phyloP scores from a whole-genome alignment of 495 filamentous ascomycete species.

The Penicillium alfredii region DNA sequence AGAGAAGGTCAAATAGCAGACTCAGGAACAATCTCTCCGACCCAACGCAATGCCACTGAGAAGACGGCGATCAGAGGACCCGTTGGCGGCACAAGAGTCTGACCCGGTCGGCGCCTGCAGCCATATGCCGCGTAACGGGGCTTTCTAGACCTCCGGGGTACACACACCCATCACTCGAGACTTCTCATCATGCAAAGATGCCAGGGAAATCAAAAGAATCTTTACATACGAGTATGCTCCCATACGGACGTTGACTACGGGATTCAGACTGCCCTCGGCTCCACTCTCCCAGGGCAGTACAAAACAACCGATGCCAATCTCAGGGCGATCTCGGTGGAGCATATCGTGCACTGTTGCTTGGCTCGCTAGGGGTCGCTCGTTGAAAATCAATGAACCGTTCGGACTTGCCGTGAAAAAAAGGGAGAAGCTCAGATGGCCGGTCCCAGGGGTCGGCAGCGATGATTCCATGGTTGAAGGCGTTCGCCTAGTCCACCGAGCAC shows the following conservation, averaged over 20 bases:
- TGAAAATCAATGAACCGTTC: slow-evolving; percentile 5
- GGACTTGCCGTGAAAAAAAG: too few species aligned
- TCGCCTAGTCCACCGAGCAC: too few species aligned
- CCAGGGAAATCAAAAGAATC: too few species aligned
- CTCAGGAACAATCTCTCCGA: not conserved
- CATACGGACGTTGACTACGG: too few species aligned
- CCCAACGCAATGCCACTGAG: too few species aligned
- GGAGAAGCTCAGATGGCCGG: not conserved
- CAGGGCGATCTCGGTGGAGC: slow-evolving; percentile 13
- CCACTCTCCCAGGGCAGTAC: slow-evolving; percentile 6
- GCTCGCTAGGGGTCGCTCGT: not conserved
- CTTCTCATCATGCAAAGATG: too few species aligned
- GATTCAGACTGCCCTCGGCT: too few species aligned
- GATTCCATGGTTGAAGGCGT: too few species aligned
- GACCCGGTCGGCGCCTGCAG: slow-evolving; percentile 16
- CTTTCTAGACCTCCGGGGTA: slow-evolving; percentile 6
- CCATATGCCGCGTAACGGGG: slow-evolving; percentile 8
- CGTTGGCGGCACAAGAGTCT: slow-evolving; percentile 11
- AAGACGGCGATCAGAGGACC: too few species aligned
- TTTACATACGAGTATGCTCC: too few species aligned
- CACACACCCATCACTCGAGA: too few species aligned
- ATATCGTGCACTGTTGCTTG: slow-evolving; percentile 1
- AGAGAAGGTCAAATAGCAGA: slow-evolving; percentile 5
- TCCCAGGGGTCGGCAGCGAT: not conserved
- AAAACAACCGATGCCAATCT: slow-evolving; percentile 3